A percentile compares a stretch with the other conserved stretches of the same genome.
phyloP scores from a whole-genome alignment of 208 protist genomes.

The Acanthamoeba lenticulata region DNA sequence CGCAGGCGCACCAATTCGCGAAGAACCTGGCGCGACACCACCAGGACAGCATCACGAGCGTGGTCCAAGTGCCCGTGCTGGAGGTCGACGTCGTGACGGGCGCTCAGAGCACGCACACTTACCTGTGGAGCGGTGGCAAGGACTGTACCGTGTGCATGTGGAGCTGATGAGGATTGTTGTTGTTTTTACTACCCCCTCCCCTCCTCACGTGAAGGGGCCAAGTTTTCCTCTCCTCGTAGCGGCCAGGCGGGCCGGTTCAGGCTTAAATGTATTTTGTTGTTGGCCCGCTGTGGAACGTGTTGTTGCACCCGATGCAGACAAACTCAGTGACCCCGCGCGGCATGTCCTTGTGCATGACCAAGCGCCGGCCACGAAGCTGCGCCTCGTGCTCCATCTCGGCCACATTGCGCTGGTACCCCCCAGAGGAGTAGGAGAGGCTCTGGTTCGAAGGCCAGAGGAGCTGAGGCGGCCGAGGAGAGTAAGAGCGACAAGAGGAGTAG shows the following conservation, averaged over 20 bases:
- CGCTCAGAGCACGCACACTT: neutral
- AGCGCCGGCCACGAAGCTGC: neutral
- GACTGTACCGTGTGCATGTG: conserved; percentile 14
- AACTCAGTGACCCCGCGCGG: neutral
- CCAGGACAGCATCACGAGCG: conserved; percentile 4
- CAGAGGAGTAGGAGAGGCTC: neutral
- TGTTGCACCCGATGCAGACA: neutral
- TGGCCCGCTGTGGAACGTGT: neutral
- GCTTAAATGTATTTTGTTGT: too few species aligned
- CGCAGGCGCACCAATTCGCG: conserved; percentile 16
- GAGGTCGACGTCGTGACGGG: neutral
- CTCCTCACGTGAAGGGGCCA: too few species aligned
- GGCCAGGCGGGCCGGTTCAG: too few species aligned
- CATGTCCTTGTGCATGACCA: neutral
- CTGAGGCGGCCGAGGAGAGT: too few species aligned
- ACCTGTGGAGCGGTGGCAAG: conserved; percentile 18
- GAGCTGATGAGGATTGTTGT: neutral
- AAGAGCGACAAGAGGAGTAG: too few species aligned
- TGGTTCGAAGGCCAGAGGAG: too few species aligned
- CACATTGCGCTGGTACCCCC: too few species aligned
- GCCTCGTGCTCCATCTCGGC: neutral
- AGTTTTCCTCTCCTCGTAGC: too few species aligned
- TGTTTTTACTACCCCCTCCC: too few species aligned
- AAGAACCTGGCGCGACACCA: conserved; percentile 35
- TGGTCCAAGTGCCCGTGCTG: neutral